A percentile compares a stretch with the other conserved stretches of the same genome.
Conservation (phyloP, 441 rosid genomes). For the Gossypium aridum region DNA sequence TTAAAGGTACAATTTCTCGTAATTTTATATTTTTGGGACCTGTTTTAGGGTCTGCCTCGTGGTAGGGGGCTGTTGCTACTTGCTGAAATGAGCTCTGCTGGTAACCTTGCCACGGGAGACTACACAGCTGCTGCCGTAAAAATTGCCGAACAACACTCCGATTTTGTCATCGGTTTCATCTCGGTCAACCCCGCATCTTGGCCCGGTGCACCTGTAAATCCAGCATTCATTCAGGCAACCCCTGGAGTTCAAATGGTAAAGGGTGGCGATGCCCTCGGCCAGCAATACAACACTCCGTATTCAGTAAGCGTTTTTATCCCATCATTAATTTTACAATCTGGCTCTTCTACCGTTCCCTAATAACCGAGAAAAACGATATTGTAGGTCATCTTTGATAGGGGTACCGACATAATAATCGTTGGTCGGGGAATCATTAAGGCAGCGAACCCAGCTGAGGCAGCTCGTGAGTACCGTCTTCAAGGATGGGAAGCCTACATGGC, state of each 20-base stretch:
- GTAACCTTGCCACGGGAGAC: slow-evolving; percentile 88
- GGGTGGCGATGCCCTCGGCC: slow-evolving; percentile 90
- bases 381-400: slow-evolving; percentile 81
- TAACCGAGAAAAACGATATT: slow-evolving; percentile 6
- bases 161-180: slow-evolving; percentile 92
- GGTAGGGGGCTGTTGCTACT: slow-evolving; percentile 87
- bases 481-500: slow-evolving; percentile 94
- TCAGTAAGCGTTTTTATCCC: slow-evolving; percentile 45
- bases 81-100: slow-evolving; percentile 99
- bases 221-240: slow-evolving; percentile 90
- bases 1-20: slow-evolving; percentile 3
- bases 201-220: slow-evolving; percentile 74
- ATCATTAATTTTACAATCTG: neutral
- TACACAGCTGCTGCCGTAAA: slow-evolving; percentile 89
- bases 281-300: slow-evolving; percentile 87
- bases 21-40: neutral
- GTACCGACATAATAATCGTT: slow-evolving; percentile 89
- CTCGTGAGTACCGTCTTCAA: slow-evolving; percentile 76
- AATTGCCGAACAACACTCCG: slow-evolving; percentile 87
- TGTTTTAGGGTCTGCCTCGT: slow-evolving; percentile 72
- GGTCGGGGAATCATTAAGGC: slow-evolving; percentile 98
- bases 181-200: slow-evolving; percentile 94
- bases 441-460: slow-evolving; percentile 59
- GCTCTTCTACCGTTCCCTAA: neutral
- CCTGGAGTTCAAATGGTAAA: slow-evolving; percentile 95